phyloP scores from a whole-genome alignment of 768 basidiomycete species.

The Lenzites betulinus region DNA sequence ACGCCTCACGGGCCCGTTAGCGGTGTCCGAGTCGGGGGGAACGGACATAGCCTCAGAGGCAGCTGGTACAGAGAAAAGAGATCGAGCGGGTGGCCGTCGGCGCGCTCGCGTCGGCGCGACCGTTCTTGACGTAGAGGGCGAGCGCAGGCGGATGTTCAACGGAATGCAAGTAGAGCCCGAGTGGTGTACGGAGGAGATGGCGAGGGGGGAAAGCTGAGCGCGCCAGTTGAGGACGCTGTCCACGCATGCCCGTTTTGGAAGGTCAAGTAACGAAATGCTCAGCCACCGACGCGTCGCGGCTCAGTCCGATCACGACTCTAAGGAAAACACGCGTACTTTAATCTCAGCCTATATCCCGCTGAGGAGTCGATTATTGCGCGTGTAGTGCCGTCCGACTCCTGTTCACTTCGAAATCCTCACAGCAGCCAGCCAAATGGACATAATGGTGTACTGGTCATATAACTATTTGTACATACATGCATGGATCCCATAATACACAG shows the following conservation, averaged over 20 bases:
- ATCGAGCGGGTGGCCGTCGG: too few relatives aligned
- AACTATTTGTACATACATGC: constrained; percentile 10
- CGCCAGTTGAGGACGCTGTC: background rate
- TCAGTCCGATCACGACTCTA: too few relatives aligned
- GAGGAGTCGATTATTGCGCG: too few relatives aligned
- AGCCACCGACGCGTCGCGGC: constrained; percentile 15
- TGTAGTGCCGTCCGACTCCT: too few relatives aligned
- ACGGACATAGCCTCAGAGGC: background rate
- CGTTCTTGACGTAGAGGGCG: background rate
- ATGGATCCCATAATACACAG: background rate
- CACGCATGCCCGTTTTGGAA: constrained; percentile 16
- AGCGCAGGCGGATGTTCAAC: background rate
- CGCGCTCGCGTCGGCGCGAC: background rate
- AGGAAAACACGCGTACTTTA: background rate
- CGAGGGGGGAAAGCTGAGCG: background rate
- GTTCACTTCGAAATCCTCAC: too few relatives aligned
- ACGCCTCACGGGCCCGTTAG: background rate
- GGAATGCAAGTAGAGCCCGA: too few relatives aligned
- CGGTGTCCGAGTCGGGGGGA: background rate
- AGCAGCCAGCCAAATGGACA: background rate
- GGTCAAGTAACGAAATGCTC: constrained; percentile 3
- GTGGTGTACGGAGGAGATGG: too few relatives aligned
- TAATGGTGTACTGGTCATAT: background rate
- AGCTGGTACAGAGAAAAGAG: too few relatives aligned
- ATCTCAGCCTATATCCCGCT: background rate